These are phyloP conservation scores for Thermoascus crustaceus DNA, from an alignment of 2,329 filamentous ascomycete genomes.

Conservation along the genomic window DNA sequence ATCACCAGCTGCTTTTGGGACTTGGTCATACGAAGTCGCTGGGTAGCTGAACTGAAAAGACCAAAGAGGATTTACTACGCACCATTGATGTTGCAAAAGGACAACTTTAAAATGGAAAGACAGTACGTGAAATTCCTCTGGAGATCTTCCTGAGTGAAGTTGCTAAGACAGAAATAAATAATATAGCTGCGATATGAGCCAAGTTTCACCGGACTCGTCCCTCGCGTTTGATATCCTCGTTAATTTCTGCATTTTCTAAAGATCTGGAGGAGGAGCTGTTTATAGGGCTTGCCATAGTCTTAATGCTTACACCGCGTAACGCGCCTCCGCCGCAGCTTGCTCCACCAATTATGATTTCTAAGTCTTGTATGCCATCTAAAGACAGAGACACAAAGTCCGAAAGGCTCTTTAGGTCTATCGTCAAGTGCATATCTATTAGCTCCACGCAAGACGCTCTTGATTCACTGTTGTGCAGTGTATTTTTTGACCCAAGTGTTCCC, in stretches of 20 bases:
- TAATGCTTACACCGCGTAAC: constrained; percentile 9
- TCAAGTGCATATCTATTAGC: constrained; percentile 14
- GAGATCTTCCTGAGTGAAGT: no score
- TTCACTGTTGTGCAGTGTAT: constrained; percentile 16
- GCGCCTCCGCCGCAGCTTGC: constrained; percentile 7
- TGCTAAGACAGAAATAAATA: no score
- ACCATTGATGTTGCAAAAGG: no score
- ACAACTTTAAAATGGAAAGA: no score
- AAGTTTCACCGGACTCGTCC: constrained; percentile 7
- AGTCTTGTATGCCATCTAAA: no score
- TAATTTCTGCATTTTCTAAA: constrained; percentile 11
- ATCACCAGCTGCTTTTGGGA: constrained; percentile 7
- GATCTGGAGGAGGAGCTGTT: constrained; percentile 10
- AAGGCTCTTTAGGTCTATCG: constrained; percentile 11
- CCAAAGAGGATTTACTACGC: constrained; percentile 3
- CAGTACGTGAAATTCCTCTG: no score
- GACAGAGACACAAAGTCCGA: no score
- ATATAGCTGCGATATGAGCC: no score
- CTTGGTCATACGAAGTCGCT: constrained; percentile 6
- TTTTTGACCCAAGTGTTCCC: constrained; percentile 16
- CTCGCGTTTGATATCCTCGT: constrained; percentile 12
- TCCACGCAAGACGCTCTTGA: constrained; percentile 14
- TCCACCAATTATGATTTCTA: constrained; percentile 7
- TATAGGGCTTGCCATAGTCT: constrained; percentile 5
- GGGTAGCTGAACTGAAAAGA: constrained; percentile 4